Base-by-base conservation (phyloP, 176 grass and related monocot species). In the Lolium perenne region DNA sequence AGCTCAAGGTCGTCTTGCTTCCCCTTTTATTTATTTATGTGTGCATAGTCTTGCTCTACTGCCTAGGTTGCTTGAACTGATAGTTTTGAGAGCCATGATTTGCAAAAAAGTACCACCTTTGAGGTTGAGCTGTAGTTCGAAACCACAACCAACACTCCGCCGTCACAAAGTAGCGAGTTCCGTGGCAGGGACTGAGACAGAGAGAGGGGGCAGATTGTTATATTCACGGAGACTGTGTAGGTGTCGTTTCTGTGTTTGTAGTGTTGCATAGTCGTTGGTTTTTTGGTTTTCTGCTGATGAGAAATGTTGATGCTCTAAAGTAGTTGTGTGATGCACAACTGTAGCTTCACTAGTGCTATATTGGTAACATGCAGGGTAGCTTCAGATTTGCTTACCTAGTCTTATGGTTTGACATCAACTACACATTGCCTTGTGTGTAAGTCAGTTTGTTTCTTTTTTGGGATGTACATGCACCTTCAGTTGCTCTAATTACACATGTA, bases 1-100 rank as follows among this genome's bases (percentile, higher is more conserved):
- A 93, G 63, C 82, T 97, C 38, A 94, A 99, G 92, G 94, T 99
- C 20, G 50, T 61, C 9, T 45, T 67, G 3, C 38, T 74, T 77
- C 23, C 29, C 21, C 18, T 76, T 81, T 11, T 7, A 35, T 35
- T 29, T 29, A n/a, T 29, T 35, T 3, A 1, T 76, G 0, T 35
- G 2, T 35, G 2, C 13, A 20, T 20, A 6, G 4, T 82, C 10
- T 63, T 66, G 15, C 1, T 22, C 5, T 13, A 49, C 4, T 11
- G 8, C 8, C 46, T 83, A 56, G 40, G 58, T 32, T 13, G 20
- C 43, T 45, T 45, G 43, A 0, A 6, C 43, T 45, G 43, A 45
- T 45, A 0, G 43, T 47, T 47, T 47, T 56, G 32, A 62, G 20
- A 47, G 38, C 38, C 10, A 38, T 68, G 13, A 20, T 43, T 53